Evolutionary conservation across 2,329 filamentous ascomycete genomes (phyloP), one percentile per base, ranked within the genome.

Genomic region (Verticillium nubilum): DNA sequence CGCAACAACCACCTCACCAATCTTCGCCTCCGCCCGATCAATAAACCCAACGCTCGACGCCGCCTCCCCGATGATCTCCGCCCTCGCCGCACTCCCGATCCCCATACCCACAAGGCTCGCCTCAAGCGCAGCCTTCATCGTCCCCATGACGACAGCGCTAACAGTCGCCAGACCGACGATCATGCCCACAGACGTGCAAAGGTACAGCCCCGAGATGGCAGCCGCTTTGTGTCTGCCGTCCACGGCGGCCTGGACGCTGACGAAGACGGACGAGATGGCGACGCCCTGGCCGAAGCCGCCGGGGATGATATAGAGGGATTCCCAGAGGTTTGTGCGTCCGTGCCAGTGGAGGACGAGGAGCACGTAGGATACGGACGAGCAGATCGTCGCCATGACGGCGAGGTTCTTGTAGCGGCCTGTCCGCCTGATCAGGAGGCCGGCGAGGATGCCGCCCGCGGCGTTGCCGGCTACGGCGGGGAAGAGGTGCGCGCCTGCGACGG

Each of bases 391-490:
- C 0, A 83, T 55, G 1, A 84, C 73, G 0, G 85, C 74, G 0
- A 86, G 73, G 0, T 69, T 62, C 60, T 86, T 87, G 68, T 88
- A 89, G 0, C 76, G 76, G 0, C 86, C 86, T 0, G 85, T 88
- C 19, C 78, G 80, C 52, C 58, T 5, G 65, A 88, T 88, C 54
- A 79, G 75, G 0, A 74, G 65, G 0, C 88, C 88, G 0, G 85
- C 79, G 0, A 86, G 52, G 2, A 91, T 73, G 0, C 86, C 86
- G 1, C 86, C 88, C 1, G 84, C 60, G 0, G 87, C 83, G 65
- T 91, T 90, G 0, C 87, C 88, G 0, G 83, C 71, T 0, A 91
- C 86, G 0, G 87, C 84, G 0, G 88, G 88, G 37, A 90, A 78
- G 0, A 91, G 74, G 64, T 89, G 86, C 0, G 81, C 73, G 0